A percentile compares a stretch with the other conserved stretches of the same genome.
Conservation (phyloP, 2,329 filamentous ascomycete genomes). For the Cladophialophora carrionii region DNA sequence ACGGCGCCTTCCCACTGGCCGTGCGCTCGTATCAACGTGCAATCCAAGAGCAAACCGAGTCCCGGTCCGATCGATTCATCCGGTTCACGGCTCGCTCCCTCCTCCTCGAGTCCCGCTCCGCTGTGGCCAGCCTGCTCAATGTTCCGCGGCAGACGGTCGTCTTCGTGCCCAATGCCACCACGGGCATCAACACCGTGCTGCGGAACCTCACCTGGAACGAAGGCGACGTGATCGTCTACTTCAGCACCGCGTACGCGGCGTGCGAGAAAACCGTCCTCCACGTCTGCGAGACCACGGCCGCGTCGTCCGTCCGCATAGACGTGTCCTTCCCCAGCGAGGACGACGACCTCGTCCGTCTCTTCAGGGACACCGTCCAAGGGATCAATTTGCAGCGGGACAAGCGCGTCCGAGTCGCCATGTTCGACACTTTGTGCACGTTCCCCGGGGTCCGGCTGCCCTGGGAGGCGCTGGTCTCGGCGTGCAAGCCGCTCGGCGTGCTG, state of each 20-base stretch:
- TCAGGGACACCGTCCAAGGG: constrained; percentile 47
- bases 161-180: constrained; percentile 77
- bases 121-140: constrained; percentile 67
- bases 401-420: constrained; percentile 64
- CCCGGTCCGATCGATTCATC: constrained; percentile 73
- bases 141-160: constrained; percentile 68
- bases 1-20: constrained; percentile 69
- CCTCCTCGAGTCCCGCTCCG: constrained; percentile 65
- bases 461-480: constrained; percentile 64
- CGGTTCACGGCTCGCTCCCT: constrained; percentile 65
- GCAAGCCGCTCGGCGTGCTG: constrained; percentile 66
- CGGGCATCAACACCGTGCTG: constrained; percentile 73
- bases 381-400: not conserved
- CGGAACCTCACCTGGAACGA: constrained; percentile 67
- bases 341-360: constrained; percentile 62
- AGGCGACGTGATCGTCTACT: constrained; percentile 51
- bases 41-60: constrained; percentile 70
- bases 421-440: constrained; percentile 76
- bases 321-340: constrained; percentile 68
- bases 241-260: constrained; percentile 74
- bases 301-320: constrained; percentile 52
- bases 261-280: constrained; percentile 74
- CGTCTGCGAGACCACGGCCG: constrained; percentile 65
- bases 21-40: constrained; percentile 62
- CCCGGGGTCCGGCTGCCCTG: constrained; percentile 81